Base-by-base conservation (phyloP, 352 stramenopile genomes). In the Chrysophaeum taylorii region DNA sequence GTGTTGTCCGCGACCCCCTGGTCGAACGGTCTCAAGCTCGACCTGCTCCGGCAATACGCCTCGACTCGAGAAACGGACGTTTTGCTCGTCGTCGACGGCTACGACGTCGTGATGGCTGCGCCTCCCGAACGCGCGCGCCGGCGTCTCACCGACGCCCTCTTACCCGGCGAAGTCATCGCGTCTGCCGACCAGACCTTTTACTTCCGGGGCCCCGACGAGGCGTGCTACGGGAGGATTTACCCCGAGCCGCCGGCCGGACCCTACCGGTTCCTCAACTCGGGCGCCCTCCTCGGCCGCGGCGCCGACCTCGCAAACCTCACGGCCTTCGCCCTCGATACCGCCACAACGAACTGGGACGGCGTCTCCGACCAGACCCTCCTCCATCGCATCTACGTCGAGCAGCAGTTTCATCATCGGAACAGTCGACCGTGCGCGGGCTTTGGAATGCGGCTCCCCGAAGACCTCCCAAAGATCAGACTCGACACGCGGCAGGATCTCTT, bases 231-330 rank as follows among this genome's bases (percentile, higher is more conserved):
- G 33, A 7, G 15, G 14, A 1, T 2, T 7, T 66, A 66, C 57
- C 57, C 57, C n/a, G n/a, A n/a, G 33, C 14, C 27, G 33, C 2
- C 33, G 2, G 35, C 2, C 12, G 15, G 16, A 36, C 57, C 57
- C 57, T 66, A 66, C 57, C 57, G 57, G 15, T 66, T 66, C 57
- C 33, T 66, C 9, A 66, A 66, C 57, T 43, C 31, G 12, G 57
- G 57, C 33, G 7, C 12, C 33, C 31, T 66, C 57, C 16, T 35
- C 12, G 57, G 57, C 57, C 57, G 57, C 57, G 57, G 33, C 18
- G 33, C 18, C 9, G 31, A 66, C 57, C 16, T 66, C 12, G 57
- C 31, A 2, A 25, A 15, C 2, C 9, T 66, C 12, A 1, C 33
- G 12, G 15, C 5, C 12, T n/a, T 21, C 33, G 35, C 31, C 33